Conservation (phyloP, 2,329 filamentous ascomycete species). For the Aspergillus sojae region DNA sequence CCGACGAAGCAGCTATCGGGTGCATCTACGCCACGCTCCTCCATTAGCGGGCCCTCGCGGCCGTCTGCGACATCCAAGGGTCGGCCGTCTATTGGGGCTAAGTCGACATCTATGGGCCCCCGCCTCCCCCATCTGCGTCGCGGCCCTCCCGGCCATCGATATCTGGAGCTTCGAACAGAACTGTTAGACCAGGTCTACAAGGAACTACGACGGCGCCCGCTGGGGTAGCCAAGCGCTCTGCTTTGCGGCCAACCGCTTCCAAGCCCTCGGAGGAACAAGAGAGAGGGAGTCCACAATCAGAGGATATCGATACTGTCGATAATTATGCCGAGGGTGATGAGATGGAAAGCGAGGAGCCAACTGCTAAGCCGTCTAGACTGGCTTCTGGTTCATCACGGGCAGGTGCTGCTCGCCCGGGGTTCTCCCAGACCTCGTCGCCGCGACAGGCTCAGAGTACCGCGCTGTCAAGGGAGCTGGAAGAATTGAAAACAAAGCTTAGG, state of each 20-base stretch:
- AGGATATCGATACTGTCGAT: constrained; percentile 34
- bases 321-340: constrained; percentile 27
- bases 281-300: constrained; percentile 29
- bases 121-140: constrained; percentile 42
- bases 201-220: constrained; percentile 26
- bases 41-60: constrained; percentile 52
- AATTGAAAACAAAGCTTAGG: constrained; percentile 83
- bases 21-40: constrained; percentile 55
- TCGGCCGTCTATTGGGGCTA: constrained; percentile 58
- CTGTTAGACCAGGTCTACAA: constrained; percentile 36
- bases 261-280: constrained; percentile 32
- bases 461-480: constrained; percentile 73
- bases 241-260: constrained; percentile 31
- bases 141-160: constrained; percentile 45
- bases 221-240: constrained; percentile 35
- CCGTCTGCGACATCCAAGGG: constrained; percentile 56
- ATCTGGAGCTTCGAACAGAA: constrained; percentile 34
- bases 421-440: constrained; percentile 35
- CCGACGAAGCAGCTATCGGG: constrained; percentile 72
- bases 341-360: constrained; percentile 22
- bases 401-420: constrained; percentile 28
- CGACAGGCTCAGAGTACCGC: constrained; percentile 52
- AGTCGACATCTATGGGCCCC: constrained; percentile 67
- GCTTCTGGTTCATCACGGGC: constrained; percentile 28
- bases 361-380: constrained; percentile 27